Conservation (phyloP, 352 stramenopile genomes). For the Globisporangium orthogonon region DNA sequence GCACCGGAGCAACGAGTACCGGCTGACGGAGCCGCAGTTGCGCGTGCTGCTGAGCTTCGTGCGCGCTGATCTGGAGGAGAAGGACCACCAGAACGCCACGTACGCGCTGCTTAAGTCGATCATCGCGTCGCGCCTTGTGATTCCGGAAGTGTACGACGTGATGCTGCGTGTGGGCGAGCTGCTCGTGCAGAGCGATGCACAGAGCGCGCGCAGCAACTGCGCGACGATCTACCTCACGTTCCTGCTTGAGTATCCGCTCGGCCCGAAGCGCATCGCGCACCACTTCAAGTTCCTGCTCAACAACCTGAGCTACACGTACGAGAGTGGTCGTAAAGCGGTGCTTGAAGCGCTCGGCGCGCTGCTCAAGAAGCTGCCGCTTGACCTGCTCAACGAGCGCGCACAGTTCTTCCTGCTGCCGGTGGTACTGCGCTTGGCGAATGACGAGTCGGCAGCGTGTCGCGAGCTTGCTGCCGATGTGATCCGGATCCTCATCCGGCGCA, state of each 20-base stretch:
- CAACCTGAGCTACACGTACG: slow-evolving; percentile 95
- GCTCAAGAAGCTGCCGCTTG: slow-evolving; percentile 89
- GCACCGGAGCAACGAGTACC: slow-evolving; percentile 46
- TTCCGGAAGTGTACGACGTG: slow-evolving; percentile 95
- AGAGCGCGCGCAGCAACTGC: slow-evolving; percentile 78
- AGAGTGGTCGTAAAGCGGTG: slow-evolving; percentile 90
- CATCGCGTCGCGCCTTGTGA: slow-evolving; percentile 85
- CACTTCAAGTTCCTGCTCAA: slow-evolving; percentile 94
- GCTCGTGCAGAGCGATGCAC: slow-evolving; percentile 90
- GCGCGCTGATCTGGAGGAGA: slow-evolving; percentile 88
- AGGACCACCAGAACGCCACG: slow-evolving; percentile 93
- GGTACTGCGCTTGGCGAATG: slow-evolving; percentile 95
- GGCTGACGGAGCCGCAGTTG: slow-evolving; percentile 65
- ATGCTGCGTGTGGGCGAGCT: slow-evolving; percentile 93
- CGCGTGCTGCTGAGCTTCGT: slow-evolving; percentile 90
- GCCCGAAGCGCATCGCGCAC: slow-evolving; percentile 88
- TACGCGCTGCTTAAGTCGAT: slow-evolving; percentile 92
- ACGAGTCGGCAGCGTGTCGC: slow-evolving; percentile 89
- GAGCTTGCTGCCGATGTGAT: slow-evolving; percentile 78
- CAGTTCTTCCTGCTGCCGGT: slow-evolving; percentile 95
- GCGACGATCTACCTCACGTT: slow-evolving; percentile 85
- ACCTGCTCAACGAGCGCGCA: slow-evolving; percentile 88
- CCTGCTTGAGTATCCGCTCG: slow-evolving; percentile 95
- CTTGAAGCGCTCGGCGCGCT: slow-evolving; percentile 87
- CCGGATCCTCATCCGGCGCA: slow-evolving; percentile 77